phyloP scores from a whole-genome alignment of 2,329 filamentous ascomycete species.

The Chaetomium sp. region DNA sequence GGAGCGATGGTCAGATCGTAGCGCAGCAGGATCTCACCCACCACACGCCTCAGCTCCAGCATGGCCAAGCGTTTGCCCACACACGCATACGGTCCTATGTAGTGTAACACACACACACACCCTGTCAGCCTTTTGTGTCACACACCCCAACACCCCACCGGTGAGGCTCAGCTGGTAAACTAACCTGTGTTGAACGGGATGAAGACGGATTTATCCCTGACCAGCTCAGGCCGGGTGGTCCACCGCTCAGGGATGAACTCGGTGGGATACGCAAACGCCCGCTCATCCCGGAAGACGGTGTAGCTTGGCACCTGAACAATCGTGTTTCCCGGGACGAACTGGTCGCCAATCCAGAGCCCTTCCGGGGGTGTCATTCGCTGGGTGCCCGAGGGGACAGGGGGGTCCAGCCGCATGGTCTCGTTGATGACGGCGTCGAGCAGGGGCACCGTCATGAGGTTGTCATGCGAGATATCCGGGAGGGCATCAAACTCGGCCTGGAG shows the following conservation, averaged over 20 bases:
- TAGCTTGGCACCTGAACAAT: conserved; percentile 33
- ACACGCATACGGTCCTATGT: conserved; percentile 22
- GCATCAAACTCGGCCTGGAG: conserved; percentile 30
- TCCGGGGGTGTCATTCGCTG: conserved; percentile 38
- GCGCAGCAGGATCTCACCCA: conserved; percentile 29
- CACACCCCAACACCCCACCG: background rate
- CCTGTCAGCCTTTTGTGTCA: background rate
- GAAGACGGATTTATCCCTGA: conserved; percentile 17
- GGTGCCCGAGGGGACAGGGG: conserved; percentile 23
- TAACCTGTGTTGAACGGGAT: conserved; percentile 25
- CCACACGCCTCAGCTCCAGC: conserved; percentile 24
- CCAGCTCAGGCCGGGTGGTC: conserved; percentile 22
- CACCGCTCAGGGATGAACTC: conserved; percentile 34
- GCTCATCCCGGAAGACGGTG: conserved; percentile 30
- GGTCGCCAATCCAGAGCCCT: conserved; percentile 35
- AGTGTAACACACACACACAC: background rate
- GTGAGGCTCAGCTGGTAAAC: background rate
- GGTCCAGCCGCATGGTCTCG: conserved; percentile 24
- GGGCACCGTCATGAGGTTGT: conserved; percentile 21
- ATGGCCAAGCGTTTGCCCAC: conserved; percentile 26
- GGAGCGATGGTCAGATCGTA: conserved; percentile 30
- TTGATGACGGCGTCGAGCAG: conserved; percentile 25
- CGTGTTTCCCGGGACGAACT: conserved; percentile 32
- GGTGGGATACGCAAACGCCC: conserved; percentile 21
- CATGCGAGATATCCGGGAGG: conserved; percentile 19